phyloP scores from a whole-genome alignment of 352 stramenopile genomes.

The Globisporangium iwayamae region DNA sequence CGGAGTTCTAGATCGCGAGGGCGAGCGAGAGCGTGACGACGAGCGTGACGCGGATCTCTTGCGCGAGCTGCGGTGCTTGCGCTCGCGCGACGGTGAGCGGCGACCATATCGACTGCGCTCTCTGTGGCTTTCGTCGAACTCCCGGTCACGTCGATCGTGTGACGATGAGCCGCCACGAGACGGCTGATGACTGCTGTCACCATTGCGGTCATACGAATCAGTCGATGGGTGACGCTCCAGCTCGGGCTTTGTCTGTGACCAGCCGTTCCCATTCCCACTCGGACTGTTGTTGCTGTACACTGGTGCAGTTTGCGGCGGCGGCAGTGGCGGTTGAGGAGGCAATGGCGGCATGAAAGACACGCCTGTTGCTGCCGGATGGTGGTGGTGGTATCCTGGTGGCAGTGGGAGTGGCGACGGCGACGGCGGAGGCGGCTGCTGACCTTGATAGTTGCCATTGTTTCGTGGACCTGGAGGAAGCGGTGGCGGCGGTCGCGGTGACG shows the following conservation, averaged over 20 bases:
- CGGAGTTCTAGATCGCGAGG: conserved; percentile 33
- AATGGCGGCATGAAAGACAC: conserved; percentile 16
- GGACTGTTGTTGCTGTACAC: conserved; percentile 12
- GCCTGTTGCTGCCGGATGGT: background rate
- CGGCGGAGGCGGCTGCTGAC: conserved; percentile 2
- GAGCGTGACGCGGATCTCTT: conserved; percentile 21
- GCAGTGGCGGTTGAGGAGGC: conserved; percentile 15
- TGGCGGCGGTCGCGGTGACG: conserved; percentile 21
- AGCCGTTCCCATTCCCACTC: conserved; percentile 8
- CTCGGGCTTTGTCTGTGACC: background rate
- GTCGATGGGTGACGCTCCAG: conserved; percentile 5
- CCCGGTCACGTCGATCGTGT: conserved; percentile 7
- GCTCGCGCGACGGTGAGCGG: conserved; percentile 15
- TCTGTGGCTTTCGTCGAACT: background rate
- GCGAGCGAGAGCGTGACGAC: conserved; percentile 32
- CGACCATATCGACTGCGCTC: conserved; percentile 6
- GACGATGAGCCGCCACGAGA: background rate
- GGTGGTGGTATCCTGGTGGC: conserved; percentile 17
- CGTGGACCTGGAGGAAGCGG: conserved; percentile 15
- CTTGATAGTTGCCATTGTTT: conserved; percentile 17
- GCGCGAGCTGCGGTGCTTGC: conserved; percentile 19
- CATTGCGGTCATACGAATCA: conserved; percentile 8
- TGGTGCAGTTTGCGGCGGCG: background rate
- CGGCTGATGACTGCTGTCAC: background rate
- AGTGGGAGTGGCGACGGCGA: conserved; percentile 6